Evolutionary conservation across 129 eudicot genomes (phyloP), one percentile per base, ranked within the genome.

Genomic region (Scalesia atractyloides): DNA sequence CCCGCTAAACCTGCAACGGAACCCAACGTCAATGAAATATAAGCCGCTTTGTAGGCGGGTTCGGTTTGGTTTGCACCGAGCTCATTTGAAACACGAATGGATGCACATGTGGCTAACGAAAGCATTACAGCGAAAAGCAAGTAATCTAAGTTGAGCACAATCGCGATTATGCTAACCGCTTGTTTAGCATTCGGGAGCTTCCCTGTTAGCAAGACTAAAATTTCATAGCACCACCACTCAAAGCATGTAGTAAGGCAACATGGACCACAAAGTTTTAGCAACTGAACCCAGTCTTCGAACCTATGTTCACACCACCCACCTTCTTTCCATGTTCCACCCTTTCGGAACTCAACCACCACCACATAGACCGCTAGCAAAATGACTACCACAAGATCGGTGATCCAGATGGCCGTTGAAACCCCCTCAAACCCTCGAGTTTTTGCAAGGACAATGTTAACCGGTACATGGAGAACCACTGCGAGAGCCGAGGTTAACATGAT

Each of bases 181-280:
- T 85, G 88, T 65, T 77, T 85, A 7, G 96, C 96, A 50, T 89
- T 85, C 1, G 92, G 79, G 12, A 93, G 91, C 74, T 83, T 85
- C 9, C 95, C 98, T 0, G 96, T 79, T 72, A 89, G 76, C 74
- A 89, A 74, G 46, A 93, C 79, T 37, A 93, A 60, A 33, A 85
- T 85, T 64, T 93, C 98, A 13, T 72, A 79, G 87, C 98, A 93
- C 98, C 98, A 93, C 98, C 98, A 93, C 39, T 89, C 96, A 16
- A 93, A 95, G 76, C 98, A 93, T 4, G 87, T 82, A 12, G 92
- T 89, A 7, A 93, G 86, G 73, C 98, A 93, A 80, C 95, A 93
- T 1, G 95, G 92, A 17, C 92, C 95, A 5, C 81, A 58, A 51
- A 93, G 89, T 53, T 82, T 85, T 7, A 93, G 72, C 39, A 93